These are phyloP conservation scores for Pleurotus salmoneostramineus DNA, from an alignment of 768 basidiomycete genomes.

Conservation along the genomic window DNA sequence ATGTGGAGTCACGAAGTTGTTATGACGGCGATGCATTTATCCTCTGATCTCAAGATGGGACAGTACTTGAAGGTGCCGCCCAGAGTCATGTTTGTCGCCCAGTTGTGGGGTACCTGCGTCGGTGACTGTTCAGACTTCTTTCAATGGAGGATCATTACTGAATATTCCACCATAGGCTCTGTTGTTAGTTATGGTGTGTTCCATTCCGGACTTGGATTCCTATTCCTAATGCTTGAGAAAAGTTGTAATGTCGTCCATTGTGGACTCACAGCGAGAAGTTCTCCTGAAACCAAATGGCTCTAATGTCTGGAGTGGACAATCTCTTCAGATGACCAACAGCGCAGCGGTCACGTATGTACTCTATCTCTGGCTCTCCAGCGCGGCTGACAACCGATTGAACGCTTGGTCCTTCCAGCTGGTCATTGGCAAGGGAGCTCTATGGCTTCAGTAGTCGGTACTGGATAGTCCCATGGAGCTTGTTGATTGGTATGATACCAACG, in stretches of 20 bases:
- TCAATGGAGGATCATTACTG: not conserved
- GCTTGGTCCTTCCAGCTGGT: slow-evolving; percentile 53
- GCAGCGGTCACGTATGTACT: slow-evolving; percentile 40
- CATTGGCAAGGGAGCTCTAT: slow-evolving; percentile 55
- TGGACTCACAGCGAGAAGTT: slow-evolving; percentile 48
- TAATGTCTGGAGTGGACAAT: slow-evolving; percentile 47
- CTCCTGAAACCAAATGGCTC: slow-evolving; percentile 49
- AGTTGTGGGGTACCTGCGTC: slow-evolving; percentile 60
- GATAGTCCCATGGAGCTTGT: slow-evolving; percentile 47
- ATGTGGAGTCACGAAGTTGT: slow-evolving; percentile 69
- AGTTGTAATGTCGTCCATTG: slow-evolving; percentile 59
- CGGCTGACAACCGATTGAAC: slow-evolving; percentile 34
- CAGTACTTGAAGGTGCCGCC: slow-evolving; percentile 70
- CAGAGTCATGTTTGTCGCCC: slow-evolving; percentile 59
- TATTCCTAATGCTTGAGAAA: not conserved
- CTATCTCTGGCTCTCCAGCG: slow-evolving; percentile 17
- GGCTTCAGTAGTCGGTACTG: slow-evolving; percentile 51
- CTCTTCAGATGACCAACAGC: slow-evolving; percentile 49
- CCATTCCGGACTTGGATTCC: not conserved
- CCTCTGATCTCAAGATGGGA: slow-evolving; percentile 67
- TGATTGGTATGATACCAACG: slow-evolving; percentile 52
- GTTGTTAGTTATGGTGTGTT: slow-evolving; percentile 32
- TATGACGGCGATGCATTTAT: slow-evolving; percentile 46
- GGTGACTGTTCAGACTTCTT: slow-evolving; percentile 14
- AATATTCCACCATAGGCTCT: slow-evolving; percentile 15